Conservation (phyloP, 129 eudicot genomes). For the Silybum marianum region DNA sequence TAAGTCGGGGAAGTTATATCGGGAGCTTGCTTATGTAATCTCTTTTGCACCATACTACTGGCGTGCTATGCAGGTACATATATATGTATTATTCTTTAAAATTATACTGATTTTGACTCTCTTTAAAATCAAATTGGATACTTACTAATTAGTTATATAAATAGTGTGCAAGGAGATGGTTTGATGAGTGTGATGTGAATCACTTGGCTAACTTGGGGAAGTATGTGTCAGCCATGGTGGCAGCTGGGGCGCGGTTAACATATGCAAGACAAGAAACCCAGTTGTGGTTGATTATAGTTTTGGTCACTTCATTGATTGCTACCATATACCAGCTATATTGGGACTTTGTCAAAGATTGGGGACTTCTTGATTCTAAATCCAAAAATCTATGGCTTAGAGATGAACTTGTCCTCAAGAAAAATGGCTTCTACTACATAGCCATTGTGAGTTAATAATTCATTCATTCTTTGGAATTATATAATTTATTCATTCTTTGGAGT, state of each 20-base stretch:
- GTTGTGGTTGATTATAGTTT: slow-evolving; percentile 58
- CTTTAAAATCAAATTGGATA: neutral
- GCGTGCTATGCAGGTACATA: slow-evolving; percentile 98
- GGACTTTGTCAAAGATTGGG: slow-evolving; percentile 99
- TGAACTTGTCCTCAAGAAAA: slow-evolving; percentile 73
- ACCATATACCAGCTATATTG: slow-evolving; percentile 91
- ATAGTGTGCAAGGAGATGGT: slow-evolving; percentile 98
- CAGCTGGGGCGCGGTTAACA: slow-evolving; percentile 93
- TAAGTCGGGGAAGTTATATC: slow-evolving; percentile 79
- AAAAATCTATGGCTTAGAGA: slow-evolving; percentile 85
- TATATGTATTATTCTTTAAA: neutral
- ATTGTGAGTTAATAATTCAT: slow-evolving; percentile 54
- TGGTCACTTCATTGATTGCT: slow-evolving; percentile 81
- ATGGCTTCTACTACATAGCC: slow-evolving; percentile 73
- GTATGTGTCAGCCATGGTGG: slow-evolving; percentile 97
- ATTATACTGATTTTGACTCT: neutral
- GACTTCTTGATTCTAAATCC: slow-evolving; percentile 66
- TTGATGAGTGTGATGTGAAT: slow-evolving; percentile 71
- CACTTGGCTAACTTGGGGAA: slow-evolving; percentile 90
- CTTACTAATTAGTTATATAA: neutral
- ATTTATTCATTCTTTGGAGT: neutral
- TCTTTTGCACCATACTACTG: slow-evolving; percentile 97
- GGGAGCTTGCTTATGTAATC: slow-evolving; percentile 87
- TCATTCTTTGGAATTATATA: no score
- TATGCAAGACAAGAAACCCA: slow-evolving; percentile 63